Percentiles rank a stretch among this genome's conserved stretches.
Evolutionary conservation across 2,329 filamentous ascomycete genomes (phyloP).

Genomic region (Achaetomium macrosporum): DNA sequence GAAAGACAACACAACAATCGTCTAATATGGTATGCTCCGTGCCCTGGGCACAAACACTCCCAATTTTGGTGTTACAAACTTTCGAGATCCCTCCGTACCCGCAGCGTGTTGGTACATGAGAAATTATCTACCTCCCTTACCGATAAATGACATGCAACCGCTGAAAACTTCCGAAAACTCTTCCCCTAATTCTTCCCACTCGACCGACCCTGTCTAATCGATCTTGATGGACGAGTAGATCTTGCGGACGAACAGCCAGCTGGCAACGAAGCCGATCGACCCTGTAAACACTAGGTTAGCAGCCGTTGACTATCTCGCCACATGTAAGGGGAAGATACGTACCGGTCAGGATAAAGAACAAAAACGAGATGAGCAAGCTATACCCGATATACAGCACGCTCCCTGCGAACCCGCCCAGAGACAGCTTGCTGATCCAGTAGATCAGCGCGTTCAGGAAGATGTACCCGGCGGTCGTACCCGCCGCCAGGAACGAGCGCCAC

Average conservation of each 20-base stretch:
- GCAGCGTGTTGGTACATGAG: neutral
- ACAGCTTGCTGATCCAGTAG: constrained; percentile 85
- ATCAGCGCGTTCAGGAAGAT: constrained; percentile 88
- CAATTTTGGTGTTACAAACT: neutral
- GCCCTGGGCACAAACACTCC: too few species aligned
- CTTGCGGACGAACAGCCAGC: constrained; percentile 87
- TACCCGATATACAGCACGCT: constrained; percentile 92
- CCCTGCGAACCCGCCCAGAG: constrained; percentile 75
- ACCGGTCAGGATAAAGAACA: constrained; percentile 95
- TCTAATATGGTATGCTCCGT: neutral
- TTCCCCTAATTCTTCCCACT: neutral
- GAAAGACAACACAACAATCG: too few species aligned
- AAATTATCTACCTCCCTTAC: neutral
- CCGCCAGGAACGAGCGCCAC: constrained; percentile 89
- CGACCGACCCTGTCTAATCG: constrained; percentile 51
- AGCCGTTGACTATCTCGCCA: neutral
- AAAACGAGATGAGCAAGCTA: constrained; percentile 77
- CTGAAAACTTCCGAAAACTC: neutral
- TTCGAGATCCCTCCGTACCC: neutral
- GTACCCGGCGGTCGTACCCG: constrained; percentile 83
- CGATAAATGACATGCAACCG: constrained; percentile 13
- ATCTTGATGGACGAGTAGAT: constrained; percentile 99
- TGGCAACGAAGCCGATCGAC: constrained; percentile 90
- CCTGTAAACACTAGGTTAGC: constrained; percentile 45
- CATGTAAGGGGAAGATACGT: constrained; percentile 37